A percentile compares a stretch with the other conserved stretches of the same genome.
Evolutionary conservation across 1,139 yeast species (phyloP).

Genomic region (Debaryomyces sp.): DNA sequence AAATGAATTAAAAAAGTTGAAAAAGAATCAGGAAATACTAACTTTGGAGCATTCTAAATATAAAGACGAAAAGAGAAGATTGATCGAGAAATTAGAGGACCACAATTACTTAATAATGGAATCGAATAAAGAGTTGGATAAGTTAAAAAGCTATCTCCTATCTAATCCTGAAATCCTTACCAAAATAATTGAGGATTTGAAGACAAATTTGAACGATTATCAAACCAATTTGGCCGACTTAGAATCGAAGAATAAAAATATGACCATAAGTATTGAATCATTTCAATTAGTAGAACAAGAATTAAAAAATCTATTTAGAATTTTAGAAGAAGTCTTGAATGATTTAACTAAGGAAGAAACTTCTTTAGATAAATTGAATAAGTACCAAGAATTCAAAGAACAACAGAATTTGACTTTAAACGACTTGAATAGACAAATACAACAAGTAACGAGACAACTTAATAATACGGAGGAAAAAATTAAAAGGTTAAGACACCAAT

Average conservation of each 20-base stretch:
- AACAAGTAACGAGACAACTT: constrained; percentile 55
- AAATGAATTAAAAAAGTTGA: constrained; percentile 61
- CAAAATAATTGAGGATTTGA: constrained; percentile 58
- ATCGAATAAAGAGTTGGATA: constrained; percentile 59
- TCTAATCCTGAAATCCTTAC: constrained; percentile 63
- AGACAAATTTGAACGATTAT: constrained; percentile 47
- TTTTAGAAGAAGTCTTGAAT: constrained; percentile 59
- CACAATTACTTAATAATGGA: constrained; percentile 56
- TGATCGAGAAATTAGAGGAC: constrained; percentile 60
- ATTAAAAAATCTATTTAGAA: constrained; percentile 49
- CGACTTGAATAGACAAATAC: constrained; percentile 53
- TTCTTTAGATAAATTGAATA: constrained; percentile 39
- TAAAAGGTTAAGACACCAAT: constrained; percentile 49
- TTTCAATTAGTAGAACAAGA: constrained; percentile 60
- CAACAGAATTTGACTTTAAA: constrained; percentile 46
- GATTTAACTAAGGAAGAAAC: constrained; percentile 54
- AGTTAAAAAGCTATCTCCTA: constrained; percentile 59
- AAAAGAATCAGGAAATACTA: constrained; percentile 63
- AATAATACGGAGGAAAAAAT: constrained; percentile 57
- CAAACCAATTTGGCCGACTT: constrained; percentile 41
- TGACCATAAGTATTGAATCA: constrained; percentile 60
- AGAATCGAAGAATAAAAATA: constrained; percentile 53
- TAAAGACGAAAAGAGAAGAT: constrained; percentile 59
- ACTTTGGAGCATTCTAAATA: constrained; percentile 69
- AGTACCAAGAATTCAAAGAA: constrained; percentile 50